Conservation (phyloP, 768 basidiomycete species). For the Trametes coccinea region DNA sequence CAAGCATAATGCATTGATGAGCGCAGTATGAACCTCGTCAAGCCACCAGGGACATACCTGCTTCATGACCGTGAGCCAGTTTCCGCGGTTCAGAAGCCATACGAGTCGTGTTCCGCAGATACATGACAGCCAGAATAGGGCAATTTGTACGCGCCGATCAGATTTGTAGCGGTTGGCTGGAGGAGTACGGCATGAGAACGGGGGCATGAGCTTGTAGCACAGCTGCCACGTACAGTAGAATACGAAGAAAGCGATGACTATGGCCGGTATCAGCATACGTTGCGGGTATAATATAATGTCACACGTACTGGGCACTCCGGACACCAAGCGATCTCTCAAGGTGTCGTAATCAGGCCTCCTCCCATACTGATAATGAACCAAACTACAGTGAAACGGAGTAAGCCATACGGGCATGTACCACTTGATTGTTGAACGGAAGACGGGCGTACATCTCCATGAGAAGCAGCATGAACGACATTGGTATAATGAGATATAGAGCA, state of each 20-base stretch:
- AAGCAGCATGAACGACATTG: slow-evolving; percentile 70
- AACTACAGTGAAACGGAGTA: slow-evolving; percentile 39
- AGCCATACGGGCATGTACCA: not conserved
- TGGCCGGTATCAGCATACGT: not conserved
- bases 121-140: slow-evolving; percentile 60
- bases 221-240: slow-evolving; percentile 61
- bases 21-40: too few relatives aligned
- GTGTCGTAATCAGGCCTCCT: slow-evolving; percentile 50
- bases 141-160: slow-evolving; percentile 50
- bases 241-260: slow-evolving; percentile 74
- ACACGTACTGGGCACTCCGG: slow-evolving; percentile 72
- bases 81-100: slow-evolving; percentile 67
- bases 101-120: slow-evolving; percentile 65
- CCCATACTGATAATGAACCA: slow-evolving; percentile 80
- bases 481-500: slow-evolving; percentile 63
- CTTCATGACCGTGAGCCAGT: slow-evolving; percentile 70
- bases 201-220: not conserved
- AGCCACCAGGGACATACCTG: slow-evolving; percentile 49
- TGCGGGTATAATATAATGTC: not conserved
- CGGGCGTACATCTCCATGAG: slow-evolving; percentile 83
- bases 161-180: slow-evolving; percentile 68
- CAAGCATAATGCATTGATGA: slow-evolving; percentile 5
- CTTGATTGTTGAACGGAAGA: not conserved
- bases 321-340: slow-evolving; percentile 56
- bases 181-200: not conserved